A percentile compares a stretch with the other conserved stretches of the same genome.
Evolutionary conservation across 2,329 filamentous ascomycete species (phyloP).

Genomic region (Claviceps purpurea): DNA sequence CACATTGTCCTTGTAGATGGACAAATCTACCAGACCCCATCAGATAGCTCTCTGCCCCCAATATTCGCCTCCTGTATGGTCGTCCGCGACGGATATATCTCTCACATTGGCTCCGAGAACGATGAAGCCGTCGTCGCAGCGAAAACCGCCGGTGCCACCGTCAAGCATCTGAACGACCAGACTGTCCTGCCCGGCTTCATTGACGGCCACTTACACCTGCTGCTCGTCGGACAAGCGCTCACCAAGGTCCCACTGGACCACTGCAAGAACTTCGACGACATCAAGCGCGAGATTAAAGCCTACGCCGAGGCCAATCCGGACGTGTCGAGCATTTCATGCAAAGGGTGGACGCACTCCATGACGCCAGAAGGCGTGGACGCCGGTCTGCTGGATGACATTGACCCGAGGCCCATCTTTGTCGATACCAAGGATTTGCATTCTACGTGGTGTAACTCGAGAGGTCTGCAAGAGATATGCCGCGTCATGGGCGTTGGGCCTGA

Average conservation of each 20-base stretch:
- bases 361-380: conserved; percentile 32
- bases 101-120: conserved; percentile 18
- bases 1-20: conserved; percentile 11
- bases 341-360: conserved; percentile 42
- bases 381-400: conserved; percentile 33
- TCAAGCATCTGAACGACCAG: conserved; percentile 17
- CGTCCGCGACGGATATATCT: conserved; percentile 20
- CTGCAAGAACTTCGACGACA: conserved; percentile 35
- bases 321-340: conserved; percentile 35
- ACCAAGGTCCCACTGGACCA: conserved; percentile 34
- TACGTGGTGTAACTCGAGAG: conserved; percentile 41
- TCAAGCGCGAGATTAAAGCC: conserved; percentile 29
- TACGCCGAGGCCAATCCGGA: conserved; percentile 34
- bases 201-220: conserved; percentile 43
- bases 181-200: conserved; percentile 42
- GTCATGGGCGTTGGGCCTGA: conserved; percentile 26
- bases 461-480: conserved; percentile 27
- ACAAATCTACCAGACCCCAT: conserved; percentile 9
- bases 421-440: conserved; percentile 44
- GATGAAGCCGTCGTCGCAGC: conserved; percentile 14
- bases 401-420: conserved; percentile 40
- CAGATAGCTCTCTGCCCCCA: background rate
- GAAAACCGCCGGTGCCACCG: conserved; percentile 10
- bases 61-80: conserved; percentile 16
- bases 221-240: conserved; percentile 39